Base-by-base conservation (phyloP, 345 rosid species). In the Anastatica hierochuntica region DNA sequence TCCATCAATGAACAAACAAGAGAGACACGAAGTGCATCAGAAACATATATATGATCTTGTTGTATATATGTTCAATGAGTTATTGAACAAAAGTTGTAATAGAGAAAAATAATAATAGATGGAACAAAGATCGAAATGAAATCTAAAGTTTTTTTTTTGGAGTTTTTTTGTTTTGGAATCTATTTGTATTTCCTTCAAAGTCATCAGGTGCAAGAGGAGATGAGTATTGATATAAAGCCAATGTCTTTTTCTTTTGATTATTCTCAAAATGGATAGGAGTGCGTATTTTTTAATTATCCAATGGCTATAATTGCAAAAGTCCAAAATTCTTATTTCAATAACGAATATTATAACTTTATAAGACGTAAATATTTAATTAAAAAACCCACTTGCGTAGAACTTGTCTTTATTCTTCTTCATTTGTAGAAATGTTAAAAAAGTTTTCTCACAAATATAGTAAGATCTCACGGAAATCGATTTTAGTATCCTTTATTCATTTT, bases 211-310 rank as follows among this genome's bases (percentile, higher is more conserved):
- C 43, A 84, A 80, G 71, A 59, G 12, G 53, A 59, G 55, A 37
- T 36, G 43, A 44, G 44, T 43, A 49, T 71, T 58, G 65, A 62
- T 72, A 74, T 38, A 60, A 56, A 66, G 41, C 60, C n/a, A 43
- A 63, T 53, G 23, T 42, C 7, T 18, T 55, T 38, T 14, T 4
- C 18, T 24, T 64, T 71, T 63, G 24, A 14, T 67, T 71, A 78
- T 78, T 79, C 77, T 63, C 56, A 50, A 69, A 68, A 68, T 46
- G 78, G 84, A 73, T 77, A 57, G 66, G 72, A 67, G 79, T 70
- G 76, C 71, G 66, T 41, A 69, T 65, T 60, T 44, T 66, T 66
- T 59, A 30, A 59, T 59, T 59, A 59, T 16, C 50, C 49, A 66
- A 53, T 59, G 37, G 66, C 43, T 50, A 59, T 59, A 59, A 59